Base-by-base conservation (phyloP, 805 yeast genomes). In the Blastobotrys chiropterorum region DNA sequence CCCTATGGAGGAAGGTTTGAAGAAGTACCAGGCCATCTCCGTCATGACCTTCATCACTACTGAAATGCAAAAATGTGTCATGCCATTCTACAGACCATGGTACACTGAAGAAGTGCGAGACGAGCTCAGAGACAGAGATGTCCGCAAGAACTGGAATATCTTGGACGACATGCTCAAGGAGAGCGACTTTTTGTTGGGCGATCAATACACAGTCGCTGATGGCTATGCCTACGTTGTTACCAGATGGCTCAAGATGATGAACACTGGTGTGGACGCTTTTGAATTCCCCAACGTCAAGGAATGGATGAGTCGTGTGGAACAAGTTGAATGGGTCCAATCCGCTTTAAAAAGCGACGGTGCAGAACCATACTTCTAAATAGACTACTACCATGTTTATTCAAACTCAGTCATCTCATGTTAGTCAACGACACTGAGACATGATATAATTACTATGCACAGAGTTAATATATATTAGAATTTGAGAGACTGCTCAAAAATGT, bases 401-500 rank as follows among this genome's bases (percentile, higher is more conserved):
- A n/a, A n/a, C n/a, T n/a, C n/a, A n/a, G n/a, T n/a, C n/a, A n/a
- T n/a, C n/a, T n/a, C n/a, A n/a, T n/a, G n/a, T n/a, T n/a, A n/a
- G n/a, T n/a, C n/a, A n/a, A n/a, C n/a, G n/a, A n/a, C n/a, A n/a
- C n/a, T n/a, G n/a, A n/a, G n/a, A n/a, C n/a, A n/a, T n/a, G n/a
- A n/a, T n/a, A n/a, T n/a, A n/a, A n/a, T n/a, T n/a, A n/a, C n/a
- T n/a, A n/a, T n/a, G n/a, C n/a, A n/a, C n/a, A n/a, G n/a, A n/a
- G n/a, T n/a, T n/a, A n/a, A 26, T 26, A 5, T 26, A 26, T 26
- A 5, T 22, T 46, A 46, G 38, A 30, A 16, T 11, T 40, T 38
- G 38, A 56, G 46, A 8, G 69, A 63, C 22, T 59, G 59, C 44
- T 58, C 63, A 14, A 67, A 48, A 42, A 68, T 67, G 19, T 39